These are phyloP conservation scores for Globisporangium middletonii DNA, from an alignment of 352 stramenopile genomes.

Conservation along the genomic window DNA sequence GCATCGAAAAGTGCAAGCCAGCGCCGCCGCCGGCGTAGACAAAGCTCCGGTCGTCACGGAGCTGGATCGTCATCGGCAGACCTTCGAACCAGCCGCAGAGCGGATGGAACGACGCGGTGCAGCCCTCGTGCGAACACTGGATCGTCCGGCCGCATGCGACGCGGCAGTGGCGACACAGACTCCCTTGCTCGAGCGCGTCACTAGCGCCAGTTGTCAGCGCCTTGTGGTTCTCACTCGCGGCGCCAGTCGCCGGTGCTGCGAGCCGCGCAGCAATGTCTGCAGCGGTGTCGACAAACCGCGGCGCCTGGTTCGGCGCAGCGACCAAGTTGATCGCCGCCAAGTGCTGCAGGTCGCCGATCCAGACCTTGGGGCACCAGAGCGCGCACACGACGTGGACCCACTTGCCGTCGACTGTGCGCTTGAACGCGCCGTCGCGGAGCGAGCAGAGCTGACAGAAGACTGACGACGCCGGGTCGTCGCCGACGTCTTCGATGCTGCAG, in stretches of 20 bases:
- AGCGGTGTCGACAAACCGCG: constrained; percentile 52
- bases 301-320: constrained; percentile 21
- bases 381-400: constrained; percentile 88
- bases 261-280: constrained; percentile 46
- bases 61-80: constrained; percentile 57
- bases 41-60: constrained; percentile 38
- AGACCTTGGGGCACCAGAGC: constrained; percentile 85
- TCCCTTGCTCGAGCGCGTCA: constrained; percentile 23
- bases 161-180: constrained; percentile 63
- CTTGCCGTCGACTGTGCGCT: constrained; percentile 77
- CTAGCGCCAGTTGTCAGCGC: not conserved
- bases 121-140: constrained; percentile 48
- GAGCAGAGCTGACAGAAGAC: constrained; percentile 87
- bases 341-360: constrained; percentile 75
- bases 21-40: constrained; percentile 70
- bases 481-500: constrained; percentile 56
- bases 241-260: constrained; percentile 1
- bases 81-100: constrained; percentile 85
- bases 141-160: constrained; percentile 75
- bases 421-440: constrained; percentile 81
- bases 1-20: constrained; percentile 64
- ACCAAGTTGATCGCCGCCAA: constrained; percentile 77
- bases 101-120: constrained; percentile 68
- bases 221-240: constrained; percentile 8
- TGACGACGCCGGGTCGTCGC: constrained; percentile 34